Evolutionary conservation across 2,329 filamentous ascomycete species (phyloP), one percentile per base, ranked within the genome.

Genomic region (Macrophomina phaseolina): DNA sequence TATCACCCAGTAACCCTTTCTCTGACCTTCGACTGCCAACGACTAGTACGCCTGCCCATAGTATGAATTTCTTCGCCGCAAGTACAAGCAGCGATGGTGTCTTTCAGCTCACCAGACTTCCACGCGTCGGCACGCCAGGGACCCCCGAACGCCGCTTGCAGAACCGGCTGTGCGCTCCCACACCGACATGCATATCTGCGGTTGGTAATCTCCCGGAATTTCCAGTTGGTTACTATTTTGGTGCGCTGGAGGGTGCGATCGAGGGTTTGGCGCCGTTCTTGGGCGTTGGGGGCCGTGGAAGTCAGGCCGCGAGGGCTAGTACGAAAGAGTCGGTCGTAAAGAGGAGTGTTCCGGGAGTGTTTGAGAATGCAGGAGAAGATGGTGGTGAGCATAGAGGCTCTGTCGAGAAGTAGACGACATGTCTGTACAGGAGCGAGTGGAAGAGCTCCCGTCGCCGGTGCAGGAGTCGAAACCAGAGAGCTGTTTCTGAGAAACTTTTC

Each of bases 181-280:
- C 14, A 14, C n/a, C 30, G 28, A 51, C 9, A 11, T 23, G 5
- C n/a, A 34, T 14, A 23, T n/a, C 28, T 7, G 28, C 28, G 28
- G 38, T 34, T 0, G 14, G 42, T 6, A 2, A 14, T 8, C 30
- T 30, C n/a, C 42, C 58, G 9, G 45, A 8, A 4, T 62, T 62
- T n/a, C 58, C 42, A 30, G 9, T 3, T 5, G 58, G 23, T 5
- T 49, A 49, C n/a, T 49, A 49, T 11, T 62, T 62, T 28, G 42
- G 45, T 5, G 45, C 28, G 11, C 38, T 62, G 58, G 45, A 32
- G 5, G 32, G 46, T 9, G 58, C 58, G 42, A 16, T 62, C 9
- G 58, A 49, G 45, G 58, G 23, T 7, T 38, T 62, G n/a, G 32
- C 32, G n/a, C 58, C 58, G 42, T 62, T 62, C 7, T 49, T 62